These are phyloP conservation scores for Agarophyton chilense DNA, from an alignment of 23 red algal genomes.

Conservation along the genomic window DNA sequence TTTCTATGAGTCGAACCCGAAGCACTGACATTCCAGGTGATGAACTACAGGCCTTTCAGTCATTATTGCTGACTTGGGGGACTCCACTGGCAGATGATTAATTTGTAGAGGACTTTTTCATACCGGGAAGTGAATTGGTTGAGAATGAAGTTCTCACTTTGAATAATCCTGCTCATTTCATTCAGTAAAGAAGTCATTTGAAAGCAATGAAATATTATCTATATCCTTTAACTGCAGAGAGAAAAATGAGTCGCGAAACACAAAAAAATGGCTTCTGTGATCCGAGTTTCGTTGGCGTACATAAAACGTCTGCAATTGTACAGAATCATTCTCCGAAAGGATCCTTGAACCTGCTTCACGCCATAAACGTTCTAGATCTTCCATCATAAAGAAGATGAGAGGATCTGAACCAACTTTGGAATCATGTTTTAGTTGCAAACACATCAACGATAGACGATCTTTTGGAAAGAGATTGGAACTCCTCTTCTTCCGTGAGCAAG, in stretches of 20 bases:
- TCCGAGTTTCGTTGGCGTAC: too few species aligned
- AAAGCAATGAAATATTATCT: too few species aligned
- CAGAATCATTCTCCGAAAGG: too few species aligned
- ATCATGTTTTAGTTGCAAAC: constrained; percentile 20
- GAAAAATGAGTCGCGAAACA: neutral
- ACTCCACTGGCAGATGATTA: neutral
- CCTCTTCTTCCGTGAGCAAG: neutral
- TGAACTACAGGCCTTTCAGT: constrained; percentile 4
- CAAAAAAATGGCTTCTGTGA: neutral
- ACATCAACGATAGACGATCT: neutral
- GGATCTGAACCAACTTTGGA: constrained; percentile 18
- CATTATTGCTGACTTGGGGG: constrained; percentile 1
- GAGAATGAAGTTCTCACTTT: constrained; percentile 6
- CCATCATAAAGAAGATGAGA: too few species aligned
- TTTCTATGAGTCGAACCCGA: neutral
- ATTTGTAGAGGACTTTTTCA: neutral
- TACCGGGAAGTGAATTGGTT: constrained; percentile 11
- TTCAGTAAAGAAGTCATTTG: too few species aligned
- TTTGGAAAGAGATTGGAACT: neutral
- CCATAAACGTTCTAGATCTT: too few species aligned
- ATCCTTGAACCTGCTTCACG: too few species aligned
- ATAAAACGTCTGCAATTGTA: too few species aligned
- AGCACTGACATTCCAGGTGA: neutral
- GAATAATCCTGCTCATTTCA: too few species aligned
- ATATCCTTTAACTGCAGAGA: neutral